A percentile compares a stretch with the other conserved stretches of the same genome.
These are phyloP conservation scores for Trichophyton simii DNA, from an alignment of 2,329 filamentous ascomycete species.

Conservation along the genomic window DNA sequence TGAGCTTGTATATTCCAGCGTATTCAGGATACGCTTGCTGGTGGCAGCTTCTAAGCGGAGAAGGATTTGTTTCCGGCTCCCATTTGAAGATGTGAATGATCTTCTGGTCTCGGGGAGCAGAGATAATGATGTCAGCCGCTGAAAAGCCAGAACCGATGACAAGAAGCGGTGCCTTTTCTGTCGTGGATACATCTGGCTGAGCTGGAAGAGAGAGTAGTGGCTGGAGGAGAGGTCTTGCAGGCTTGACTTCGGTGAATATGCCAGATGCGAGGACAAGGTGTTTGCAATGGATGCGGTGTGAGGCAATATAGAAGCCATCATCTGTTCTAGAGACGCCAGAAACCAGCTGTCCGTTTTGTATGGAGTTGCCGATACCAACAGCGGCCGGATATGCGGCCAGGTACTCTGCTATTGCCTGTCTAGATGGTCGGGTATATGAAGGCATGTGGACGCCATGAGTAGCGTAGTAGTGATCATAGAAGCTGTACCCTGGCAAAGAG, in stretches of 20 bases:
- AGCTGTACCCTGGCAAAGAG: slow-evolving; percentile 47
- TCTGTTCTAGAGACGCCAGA: slow-evolving; percentile 33
- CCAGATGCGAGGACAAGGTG: slow-evolving; percentile 48
- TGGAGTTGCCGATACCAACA: slow-evolving; percentile 39
- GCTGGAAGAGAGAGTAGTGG: slow-evolving; percentile 30
- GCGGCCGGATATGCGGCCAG: slow-evolving; percentile 42
- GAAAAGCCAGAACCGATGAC: slow-evolving; percentile 51
- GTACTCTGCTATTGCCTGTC: slow-evolving; percentile 44
- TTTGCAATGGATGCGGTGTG: slow-evolving; percentile 42
- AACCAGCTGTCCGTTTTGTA: slow-evolving; percentile 34
- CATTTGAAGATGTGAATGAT: slow-evolving; percentile 51
- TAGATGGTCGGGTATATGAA: slow-evolving; percentile 43
- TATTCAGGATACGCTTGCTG: slow-evolving; percentile 52
- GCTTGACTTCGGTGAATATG: slow-evolving; percentile 44
- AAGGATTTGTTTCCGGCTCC: slow-evolving; percentile 43
- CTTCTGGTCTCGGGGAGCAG: slow-evolving; percentile 37
- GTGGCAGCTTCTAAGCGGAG: slow-evolving; percentile 47
- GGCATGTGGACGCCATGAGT: slow-evolving; percentile 32
- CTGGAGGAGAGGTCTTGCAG: slow-evolving; percentile 38
- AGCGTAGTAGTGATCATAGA: slow-evolving; percentile 40
- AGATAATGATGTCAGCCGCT: slow-evolving; percentile 49
- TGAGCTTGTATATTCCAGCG: slow-evolving; percentile 46
- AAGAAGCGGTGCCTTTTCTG: slow-evolving; percentile 34
- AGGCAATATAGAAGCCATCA: slow-evolving; percentile 39
- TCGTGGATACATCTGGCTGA: slow-evolving; percentile 7